A percentile compares a stretch with the other conserved stretches of the same genome.
These are phyloP conservation scores for Davidsoniella virescens DNA, from an alignment of 2,329 filamentous ascomycete genomes.

Conservation along the genomic window DNA sequence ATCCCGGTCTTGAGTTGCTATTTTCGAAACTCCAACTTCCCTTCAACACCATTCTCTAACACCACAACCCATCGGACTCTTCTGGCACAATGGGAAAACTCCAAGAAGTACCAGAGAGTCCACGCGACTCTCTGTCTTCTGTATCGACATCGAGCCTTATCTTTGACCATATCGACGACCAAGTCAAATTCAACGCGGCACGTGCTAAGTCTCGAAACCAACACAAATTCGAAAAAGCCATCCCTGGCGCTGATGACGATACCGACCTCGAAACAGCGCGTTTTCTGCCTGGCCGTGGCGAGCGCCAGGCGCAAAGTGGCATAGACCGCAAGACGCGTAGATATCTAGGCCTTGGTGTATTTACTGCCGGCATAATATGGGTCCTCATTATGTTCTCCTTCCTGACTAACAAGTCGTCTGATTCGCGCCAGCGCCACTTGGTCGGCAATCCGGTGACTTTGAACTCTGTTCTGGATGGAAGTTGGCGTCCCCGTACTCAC, in stretches of 20 bases:
- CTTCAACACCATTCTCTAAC: too few relatives aligned
- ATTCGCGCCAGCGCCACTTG: slow-evolving; percentile 29
- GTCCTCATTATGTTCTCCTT: slow-evolving; percentile 48
- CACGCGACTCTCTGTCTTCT: slow-evolving; percentile 47
- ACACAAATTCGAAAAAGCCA: slow-evolving; percentile 3
- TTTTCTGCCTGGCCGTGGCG: slow-evolving; percentile 28
- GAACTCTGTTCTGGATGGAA: slow-evolving; percentile 50
- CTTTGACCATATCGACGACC: slow-evolving; percentile 57
- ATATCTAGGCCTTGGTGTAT: slow-evolving; percentile 44
- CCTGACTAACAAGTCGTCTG: slow-evolving; percentile 49
- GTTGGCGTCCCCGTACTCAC: slow-evolving; percentile 48
- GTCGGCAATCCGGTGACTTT: slow-evolving; percentile 54
- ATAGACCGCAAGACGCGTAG: slow-evolving; percentile 42
- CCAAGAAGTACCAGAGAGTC: not conserved
- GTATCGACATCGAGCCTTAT: slow-evolving; percentile 73
- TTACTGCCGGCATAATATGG: slow-evolving; percentile 44
- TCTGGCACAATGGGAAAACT: not conserved
- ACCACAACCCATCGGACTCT: too few relatives aligned
- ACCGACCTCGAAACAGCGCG: slow-evolving; percentile 33
- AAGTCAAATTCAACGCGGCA: slow-evolving; percentile 16
- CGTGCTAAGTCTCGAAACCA: not conserved
- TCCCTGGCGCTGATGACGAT: slow-evolving; percentile 9
- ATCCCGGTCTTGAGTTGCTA: too few relatives aligned
- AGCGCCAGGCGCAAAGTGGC: not conserved
- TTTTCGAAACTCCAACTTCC: too few relatives aligned